Conservation (phyloP, 2,329 filamentous ascomycete genomes). For the Nemania serpens region DNA sequence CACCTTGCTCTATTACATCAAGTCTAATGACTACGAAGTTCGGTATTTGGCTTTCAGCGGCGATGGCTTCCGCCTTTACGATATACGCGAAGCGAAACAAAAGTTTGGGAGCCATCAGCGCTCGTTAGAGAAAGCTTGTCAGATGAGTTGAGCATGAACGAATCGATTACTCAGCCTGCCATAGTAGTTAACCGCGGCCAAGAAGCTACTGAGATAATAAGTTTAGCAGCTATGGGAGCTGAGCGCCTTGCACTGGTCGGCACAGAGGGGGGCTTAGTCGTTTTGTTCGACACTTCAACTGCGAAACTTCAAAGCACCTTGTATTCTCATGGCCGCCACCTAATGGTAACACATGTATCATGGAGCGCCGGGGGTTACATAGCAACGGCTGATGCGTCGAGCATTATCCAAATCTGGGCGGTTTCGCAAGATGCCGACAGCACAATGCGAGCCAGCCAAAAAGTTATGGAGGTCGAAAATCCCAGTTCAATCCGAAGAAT, state of each 20-base stretch:
- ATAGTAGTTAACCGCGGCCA: conserved; percentile 6
- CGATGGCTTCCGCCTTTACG: conserved; percentile 9
- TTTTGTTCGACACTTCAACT: conserved; percentile 1
- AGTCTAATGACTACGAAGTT: conserved; percentile 13
- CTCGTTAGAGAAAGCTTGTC: conserved; percentile 7
- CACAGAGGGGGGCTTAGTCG: not conserved
- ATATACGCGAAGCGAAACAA: conserved; percentile 9
- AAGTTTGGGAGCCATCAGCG: conserved; percentile 16
- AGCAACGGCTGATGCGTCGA: conserved; percentile 12
- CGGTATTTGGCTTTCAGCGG: conserved; percentile 12
- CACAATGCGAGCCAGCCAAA: not conserved
- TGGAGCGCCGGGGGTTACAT: conserved; percentile 11
- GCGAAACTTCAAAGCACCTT: not conserved
- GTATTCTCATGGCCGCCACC: not conserved
- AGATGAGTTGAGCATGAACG: conserved; percentile 16
- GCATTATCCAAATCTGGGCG: conserved; percentile 1
- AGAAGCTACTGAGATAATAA: conserved; percentile 5
- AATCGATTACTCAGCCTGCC: conserved; percentile 6
- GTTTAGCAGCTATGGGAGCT: conserved; percentile 1
- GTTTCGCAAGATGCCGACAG: not conserved
- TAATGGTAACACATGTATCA: conserved; percentile 5
- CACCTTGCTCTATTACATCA: conserved; percentile 11
- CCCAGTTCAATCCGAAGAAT: not conserved
- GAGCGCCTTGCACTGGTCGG: not conserved
- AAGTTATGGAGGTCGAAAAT: not conserved